Evolutionary conservation across 257 asterid genomes (phyloP).

Genomic region (Solanum megistacrolobum): DNA sequence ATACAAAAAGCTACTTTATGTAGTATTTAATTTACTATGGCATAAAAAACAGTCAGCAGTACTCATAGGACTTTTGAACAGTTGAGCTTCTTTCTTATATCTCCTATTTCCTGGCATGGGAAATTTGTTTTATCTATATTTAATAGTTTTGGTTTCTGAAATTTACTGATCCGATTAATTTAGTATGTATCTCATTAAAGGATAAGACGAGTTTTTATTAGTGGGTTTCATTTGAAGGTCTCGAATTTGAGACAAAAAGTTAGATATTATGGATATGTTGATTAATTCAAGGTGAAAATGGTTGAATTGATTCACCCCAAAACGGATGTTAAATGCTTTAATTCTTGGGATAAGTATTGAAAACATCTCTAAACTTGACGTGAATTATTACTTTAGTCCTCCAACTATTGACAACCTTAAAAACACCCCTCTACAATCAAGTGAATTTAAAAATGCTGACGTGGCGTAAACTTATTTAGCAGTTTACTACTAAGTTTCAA

Average conservation of each 20-base stretch:
- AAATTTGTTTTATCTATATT: neutral
- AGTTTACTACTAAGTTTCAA: neutral
- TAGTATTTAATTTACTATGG: conserved; percentile 20
- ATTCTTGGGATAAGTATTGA: no score
- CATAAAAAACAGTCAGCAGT: neutral
- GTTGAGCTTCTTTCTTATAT: neutral
- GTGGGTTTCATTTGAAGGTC: neutral
- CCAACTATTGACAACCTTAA: no score
- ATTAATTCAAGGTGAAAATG: no score
- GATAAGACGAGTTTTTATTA: neutral
- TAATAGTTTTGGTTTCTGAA: neutral
- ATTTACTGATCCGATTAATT: neutral
- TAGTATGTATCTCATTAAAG: neutral
- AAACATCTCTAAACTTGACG: no score
- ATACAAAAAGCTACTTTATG: conserved; percentile 27
- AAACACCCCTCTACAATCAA: no score
- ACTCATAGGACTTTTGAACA: neutral
- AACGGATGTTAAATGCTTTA: no score
- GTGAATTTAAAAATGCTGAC: no score
- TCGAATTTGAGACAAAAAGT: neutral
- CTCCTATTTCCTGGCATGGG: neutral
- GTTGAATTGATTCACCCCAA: no score
- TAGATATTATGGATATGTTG: no score
- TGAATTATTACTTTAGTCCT: no score
- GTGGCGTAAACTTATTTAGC: no score